phyloP scores from a whole-genome alignment of 441 rosid genomes.

The Arabidopsis lyrata region DNA sequence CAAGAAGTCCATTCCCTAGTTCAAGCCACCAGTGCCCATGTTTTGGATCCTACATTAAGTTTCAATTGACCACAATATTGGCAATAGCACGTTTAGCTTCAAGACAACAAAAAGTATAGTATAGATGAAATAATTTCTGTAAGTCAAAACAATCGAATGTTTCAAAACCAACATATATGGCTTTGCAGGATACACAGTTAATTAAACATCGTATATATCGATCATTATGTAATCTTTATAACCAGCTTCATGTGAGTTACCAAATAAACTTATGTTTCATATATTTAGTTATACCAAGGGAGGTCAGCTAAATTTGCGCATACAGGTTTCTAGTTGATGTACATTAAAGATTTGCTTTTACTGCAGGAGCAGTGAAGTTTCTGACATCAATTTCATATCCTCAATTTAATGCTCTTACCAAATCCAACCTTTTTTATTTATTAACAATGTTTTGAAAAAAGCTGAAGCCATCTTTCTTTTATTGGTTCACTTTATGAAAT shows the following conservation, averaged over 20 bases:
- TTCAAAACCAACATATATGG: neutral
- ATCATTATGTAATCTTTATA: neutral
- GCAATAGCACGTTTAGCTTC: slow-evolving; percentile 33
- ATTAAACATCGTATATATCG: neutral
- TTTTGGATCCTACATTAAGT: slow-evolving; percentile 62
- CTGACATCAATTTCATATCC: slow-evolving; percentile 34
- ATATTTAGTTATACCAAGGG: neutral
- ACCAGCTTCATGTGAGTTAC: slow-evolving; percentile 2
- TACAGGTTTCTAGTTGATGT: slow-evolving; percentile 24
- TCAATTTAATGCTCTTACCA: slow-evolving; percentile 36
- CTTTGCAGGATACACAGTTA: neutral
- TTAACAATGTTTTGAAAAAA: slow-evolving; percentile 4
- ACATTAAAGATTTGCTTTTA: slow-evolving; percentile 19
- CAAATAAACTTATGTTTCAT: neutral
- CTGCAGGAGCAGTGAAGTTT: slow-evolving; percentile 35
- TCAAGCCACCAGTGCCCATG: slow-evolving; percentile 87
- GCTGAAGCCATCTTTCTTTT: slow-evolving; percentile 14
- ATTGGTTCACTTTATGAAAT: slow-evolving; percentile 29
- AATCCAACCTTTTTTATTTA: slow-evolving; percentile 33
- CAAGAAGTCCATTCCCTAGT: slow-evolving; percentile 67
- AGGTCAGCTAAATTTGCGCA: neutral
- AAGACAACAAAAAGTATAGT: slow-evolving; percentile 30
- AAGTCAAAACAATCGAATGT: neutral
- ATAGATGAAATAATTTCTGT: neutral
- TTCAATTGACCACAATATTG: slow-evolving; percentile 9